Conservation (phyloP, 1,284 basidiomycete species). For the Pyrrhoderma lamaoense region DNA sequence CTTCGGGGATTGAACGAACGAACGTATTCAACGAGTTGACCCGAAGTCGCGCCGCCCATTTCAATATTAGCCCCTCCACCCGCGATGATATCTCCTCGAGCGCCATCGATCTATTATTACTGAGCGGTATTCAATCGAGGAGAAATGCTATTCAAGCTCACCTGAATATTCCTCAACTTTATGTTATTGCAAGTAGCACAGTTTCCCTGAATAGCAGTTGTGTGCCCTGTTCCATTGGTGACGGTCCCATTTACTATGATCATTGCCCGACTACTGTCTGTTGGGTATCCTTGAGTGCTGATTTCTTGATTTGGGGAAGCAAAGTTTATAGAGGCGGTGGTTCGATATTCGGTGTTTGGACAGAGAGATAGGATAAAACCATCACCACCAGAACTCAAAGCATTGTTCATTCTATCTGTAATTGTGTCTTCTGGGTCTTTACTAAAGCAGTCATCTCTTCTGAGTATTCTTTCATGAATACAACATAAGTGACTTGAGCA, state of each 20-base stretch:
- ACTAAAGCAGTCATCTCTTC: conserved; percentile 34
- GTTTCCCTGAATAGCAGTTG: conserved; percentile 63
- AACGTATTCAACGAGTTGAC: conserved; percentile 66
- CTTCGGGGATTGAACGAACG: conserved; percentile 62
- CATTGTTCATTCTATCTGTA: conserved; percentile 60
- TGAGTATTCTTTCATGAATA: too few relatives aligned
- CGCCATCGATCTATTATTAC: conserved; percentile 54
- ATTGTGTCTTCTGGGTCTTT: conserved; percentile 55
- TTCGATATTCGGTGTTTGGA: conserved; percentile 49
- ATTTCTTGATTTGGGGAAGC: conserved; percentile 67
- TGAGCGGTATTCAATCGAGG: background rate
- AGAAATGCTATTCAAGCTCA: conserved; percentile 22
- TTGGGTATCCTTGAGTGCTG: conserved; percentile 68
- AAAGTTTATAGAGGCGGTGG: conserved; percentile 60
- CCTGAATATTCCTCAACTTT: conserved; percentile 66
- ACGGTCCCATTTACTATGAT: conserved; percentile 52
- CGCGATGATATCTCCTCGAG: conserved; percentile 44
- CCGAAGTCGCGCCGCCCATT: conserved; percentile 62
- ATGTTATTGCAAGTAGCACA: conserved; percentile 51
- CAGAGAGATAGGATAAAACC: conserved; percentile 64
- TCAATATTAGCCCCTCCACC: conserved; percentile 70
- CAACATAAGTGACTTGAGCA: background rate
- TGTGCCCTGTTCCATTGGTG: conserved; percentile 50
- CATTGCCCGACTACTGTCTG: conserved; percentile 43
- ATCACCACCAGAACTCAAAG: conserved; percentile 56